These are phyloP conservation scores for Populus euphratica DNA, from an alignment of 345 rosid species.

Conservation along the genomic window DNA sequence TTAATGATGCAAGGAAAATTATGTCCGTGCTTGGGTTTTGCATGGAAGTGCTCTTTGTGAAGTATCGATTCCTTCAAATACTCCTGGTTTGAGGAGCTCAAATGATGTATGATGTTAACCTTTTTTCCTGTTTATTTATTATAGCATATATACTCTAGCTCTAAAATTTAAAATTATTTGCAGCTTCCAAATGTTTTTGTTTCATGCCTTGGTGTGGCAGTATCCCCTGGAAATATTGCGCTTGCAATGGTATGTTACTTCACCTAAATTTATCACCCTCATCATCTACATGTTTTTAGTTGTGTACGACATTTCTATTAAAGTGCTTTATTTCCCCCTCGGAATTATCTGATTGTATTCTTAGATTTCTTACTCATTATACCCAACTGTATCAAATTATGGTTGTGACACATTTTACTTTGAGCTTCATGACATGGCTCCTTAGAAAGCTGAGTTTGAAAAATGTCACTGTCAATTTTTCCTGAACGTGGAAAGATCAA, in stretches of 20 bases:
- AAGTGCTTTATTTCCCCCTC: not conserved
- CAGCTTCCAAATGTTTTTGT: slow-evolving; percentile 76
- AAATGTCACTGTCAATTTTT: not conserved
- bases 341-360: not conserved
- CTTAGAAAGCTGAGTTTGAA: not conserved
- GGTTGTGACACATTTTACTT: not conserved
- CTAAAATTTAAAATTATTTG: slow-evolving; percentile 23
- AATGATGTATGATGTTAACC: slow-evolving; percentile 52
- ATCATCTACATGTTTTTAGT: slow-evolving; percentile 8
- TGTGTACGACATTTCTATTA: not conserved
- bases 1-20: slow-evolving; percentile 57
- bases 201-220: slow-evolving; percentile 78
- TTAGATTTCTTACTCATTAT: not conserved
- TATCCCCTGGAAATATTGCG: slow-evolving; percentile 76
- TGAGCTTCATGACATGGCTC: not conserved
- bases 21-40: slow-evolving; percentile 72
- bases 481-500: not conserved
- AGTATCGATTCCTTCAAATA: slow-evolving; percentile 61
- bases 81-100: slow-evolving; percentile 51
- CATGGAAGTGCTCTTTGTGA: slow-evolving; percentile 51
- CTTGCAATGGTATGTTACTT: slow-evolving; percentile 67
- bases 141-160: slow-evolving; percentile 14
- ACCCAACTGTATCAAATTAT: not conserved
- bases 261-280: not conserved
- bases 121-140: slow-evolving; percentile 7